Conservation (phyloP, 2,329 filamentous ascomycete genomes). For the Madurella mycetomatis region DNA sequence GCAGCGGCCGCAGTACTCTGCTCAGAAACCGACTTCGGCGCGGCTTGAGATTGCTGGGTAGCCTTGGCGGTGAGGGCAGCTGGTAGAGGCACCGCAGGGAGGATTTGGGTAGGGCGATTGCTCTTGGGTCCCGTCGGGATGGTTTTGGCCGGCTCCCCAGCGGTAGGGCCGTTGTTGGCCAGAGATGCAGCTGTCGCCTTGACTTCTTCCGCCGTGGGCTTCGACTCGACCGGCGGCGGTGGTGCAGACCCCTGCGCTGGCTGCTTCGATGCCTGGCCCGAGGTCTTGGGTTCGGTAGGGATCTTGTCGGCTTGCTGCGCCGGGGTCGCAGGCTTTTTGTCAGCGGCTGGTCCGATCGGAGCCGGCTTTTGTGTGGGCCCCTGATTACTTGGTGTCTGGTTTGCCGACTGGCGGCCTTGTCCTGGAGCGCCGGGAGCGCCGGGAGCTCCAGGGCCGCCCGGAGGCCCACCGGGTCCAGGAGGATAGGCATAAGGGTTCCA, state of each 20-base stretch:
- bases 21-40: constrained; percentile 37
- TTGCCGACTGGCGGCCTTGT: constrained; percentile 28
- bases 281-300: constrained; percentile 50
- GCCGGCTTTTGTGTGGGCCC: constrained; percentile 41
- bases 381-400: constrained; percentile 28
- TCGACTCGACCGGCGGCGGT: constrained; percentile 63
- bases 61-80: constrained; percentile 37
- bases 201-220: constrained; percentile 54
- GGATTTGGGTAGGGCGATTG: constrained; percentile 44
- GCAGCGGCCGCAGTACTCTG: constrained; percentile 33
- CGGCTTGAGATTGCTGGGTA: constrained; percentile 26
- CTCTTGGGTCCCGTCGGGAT: constrained; percentile 46
- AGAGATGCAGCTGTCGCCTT: constrained; percentile 53
- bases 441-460: constrained; percentile 40
- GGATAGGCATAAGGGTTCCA: constrained; percentile 17
- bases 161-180: constrained; percentile 32
- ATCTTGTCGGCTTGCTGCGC: constrained; percentile 39
- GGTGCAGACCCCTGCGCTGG: constrained; percentile 44
- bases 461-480: constrained; percentile 29
- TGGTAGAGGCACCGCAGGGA: constrained; percentile 62
- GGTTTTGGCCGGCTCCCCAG: constrained; percentile 35
- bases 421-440: constrained; percentile 29
- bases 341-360: constrained; percentile 48
- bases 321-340: constrained; percentile 46
- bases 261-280: constrained; percentile 43